Base-by-base conservation (phyloP, 441 rosid species). In the Lepidium campestre region DNA sequence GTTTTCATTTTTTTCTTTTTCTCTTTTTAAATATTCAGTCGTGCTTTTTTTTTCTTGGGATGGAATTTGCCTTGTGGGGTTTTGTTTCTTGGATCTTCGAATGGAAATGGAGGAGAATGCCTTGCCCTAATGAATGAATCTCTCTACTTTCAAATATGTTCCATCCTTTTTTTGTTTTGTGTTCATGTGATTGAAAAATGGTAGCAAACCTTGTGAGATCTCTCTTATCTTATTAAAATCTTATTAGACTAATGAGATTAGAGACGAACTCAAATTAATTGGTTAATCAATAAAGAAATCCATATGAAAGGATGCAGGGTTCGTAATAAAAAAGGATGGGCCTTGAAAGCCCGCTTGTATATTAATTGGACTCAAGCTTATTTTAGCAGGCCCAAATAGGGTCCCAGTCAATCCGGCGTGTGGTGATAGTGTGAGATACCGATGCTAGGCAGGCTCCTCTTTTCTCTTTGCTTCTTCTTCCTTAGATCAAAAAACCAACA, bases 401-500 rank as follows among this genome's bases (percentile, higher is more conserved):
- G 13, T 19, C 65, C 65, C 37, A n/a, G 29, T 17, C 65, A 35
- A 72, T 55, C 61, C 9, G 46, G 39, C 59, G 74, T 55, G 34
- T 5, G 18, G 66, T 60, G 73, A 68, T 35, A 35, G 69, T 66
- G 64, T 66, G 64, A 22, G 67, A 46, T 54, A 75, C 75, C 39
- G 62, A 54, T 39, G 47, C 61, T 56, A 17, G 34, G 37, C 70
- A 17, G 34, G 37, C 70, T 46, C 23, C 32, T 22, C 1, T 36
- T 23, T 7, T 65, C 48, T 46, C 46, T 46, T 41, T 47, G 40
- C 10, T 45, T 71, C 49, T 46, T 37, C 67, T 12, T 34, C 44
- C 68, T 52, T 42, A 19, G 67, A 50, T 61, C 62, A 59, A 55
- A 53, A 47, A 47, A 29, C 34, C 34, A n/a, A n/a, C 34, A 29